phyloP scores from a whole-genome alignment of 1,284 basidiomycete genomes.

The Cutaneotrichosporon cavernicola region DNA sequence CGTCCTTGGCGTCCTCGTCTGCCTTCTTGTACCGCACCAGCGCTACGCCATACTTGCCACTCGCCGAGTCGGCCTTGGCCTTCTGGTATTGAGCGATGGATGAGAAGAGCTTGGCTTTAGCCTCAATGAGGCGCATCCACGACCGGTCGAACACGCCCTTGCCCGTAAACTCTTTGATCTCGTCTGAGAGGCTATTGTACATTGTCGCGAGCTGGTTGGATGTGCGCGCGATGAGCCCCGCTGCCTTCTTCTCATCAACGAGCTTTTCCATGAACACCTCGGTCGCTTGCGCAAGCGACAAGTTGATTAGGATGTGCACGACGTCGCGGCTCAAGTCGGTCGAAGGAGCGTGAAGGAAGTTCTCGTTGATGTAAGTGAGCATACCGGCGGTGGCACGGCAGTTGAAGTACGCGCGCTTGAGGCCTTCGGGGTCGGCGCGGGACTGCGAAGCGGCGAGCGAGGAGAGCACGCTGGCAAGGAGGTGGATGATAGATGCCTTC shows the following conservation, averaged over 20 bases:
- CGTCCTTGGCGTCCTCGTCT: slow-evolving; percentile 81
- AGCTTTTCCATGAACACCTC: slow-evolving; percentile 97
- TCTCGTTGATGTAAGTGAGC: slow-evolving; percentile 98
- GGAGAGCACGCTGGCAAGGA: slow-evolving; percentile 91
- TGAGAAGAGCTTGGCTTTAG: slow-evolving; percentile 85
- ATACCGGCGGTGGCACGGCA: slow-evolving; percentile 92
- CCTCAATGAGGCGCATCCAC: slow-evolving; percentile 70
- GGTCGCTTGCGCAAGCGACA: slow-evolving; percentile 89
- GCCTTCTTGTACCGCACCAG: slow-evolving; percentile 78
- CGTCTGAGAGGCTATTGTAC: slow-evolving; percentile 77
- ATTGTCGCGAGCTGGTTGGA: slow-evolving; percentile 77
- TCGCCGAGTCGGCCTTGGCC: slow-evolving; percentile 71
- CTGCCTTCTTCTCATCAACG: slow-evolving; percentile 81
- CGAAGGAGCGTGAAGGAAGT: slow-evolving; percentile 97
- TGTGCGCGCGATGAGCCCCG: slow-evolving; percentile 76
- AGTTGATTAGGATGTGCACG: slow-evolving; percentile 81
- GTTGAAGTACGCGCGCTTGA: slow-evolving; percentile 92
- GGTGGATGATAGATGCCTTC: slow-evolving; percentile 96
- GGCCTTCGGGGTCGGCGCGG: slow-evolving; percentile 69
- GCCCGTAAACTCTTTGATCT: slow-evolving; percentile 91
- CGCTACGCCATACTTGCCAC: slow-evolving; percentile 80
- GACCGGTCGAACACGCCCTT: slow-evolving; percentile 95
- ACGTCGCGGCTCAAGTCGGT: slow-evolving; percentile 93
- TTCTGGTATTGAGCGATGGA: slow-evolving; percentile 87
- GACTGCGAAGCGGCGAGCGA: slow-evolving; percentile 79